Conservation (phyloP, 2,329 filamentous ascomycete genomes). For the Graphilbum sp. region DNA sequence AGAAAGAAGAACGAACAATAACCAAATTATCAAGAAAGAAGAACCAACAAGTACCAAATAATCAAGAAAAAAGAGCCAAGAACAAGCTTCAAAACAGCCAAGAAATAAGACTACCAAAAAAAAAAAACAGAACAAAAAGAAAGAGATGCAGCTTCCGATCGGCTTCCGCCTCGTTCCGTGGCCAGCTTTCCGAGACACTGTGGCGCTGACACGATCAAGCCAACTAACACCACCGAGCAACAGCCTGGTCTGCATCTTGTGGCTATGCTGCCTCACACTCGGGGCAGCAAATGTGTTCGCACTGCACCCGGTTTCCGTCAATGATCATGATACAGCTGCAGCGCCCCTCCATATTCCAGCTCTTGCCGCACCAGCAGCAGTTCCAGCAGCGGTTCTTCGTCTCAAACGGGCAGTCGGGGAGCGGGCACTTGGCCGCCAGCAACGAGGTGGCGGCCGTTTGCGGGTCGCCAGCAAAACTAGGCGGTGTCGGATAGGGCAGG, state of each 20-base stretch:
- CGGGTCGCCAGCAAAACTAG: constrained; percentile 20
- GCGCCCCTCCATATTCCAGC: constrained; percentile 31
- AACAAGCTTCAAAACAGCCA: too few relatives aligned
- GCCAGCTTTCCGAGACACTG: too few relatives aligned
- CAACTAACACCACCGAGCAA: too few relatives aligned
- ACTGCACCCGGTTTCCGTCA: constrained; percentile 29
- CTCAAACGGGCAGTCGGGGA: constrained; percentile 32
- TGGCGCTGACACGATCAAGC: too few relatives aligned
- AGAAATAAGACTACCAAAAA: too few relatives aligned
- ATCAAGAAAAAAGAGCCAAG: too few relatives aligned
- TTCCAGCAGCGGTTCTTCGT: constrained; percentile 32
- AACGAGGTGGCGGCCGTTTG: constrained; percentile 13
- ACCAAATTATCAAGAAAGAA: too few relatives aligned
- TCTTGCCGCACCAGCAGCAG: constrained; percentile 39
- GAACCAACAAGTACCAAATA: too few relatives aligned
- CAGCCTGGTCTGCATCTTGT: background rate
- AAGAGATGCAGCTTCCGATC: too few relatives aligned
- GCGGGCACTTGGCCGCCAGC: constrained; percentile 25
- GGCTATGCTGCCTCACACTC: constrained; percentile 25
- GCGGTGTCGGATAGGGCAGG: constrained; percentile 30
- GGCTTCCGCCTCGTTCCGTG: too few relatives aligned
- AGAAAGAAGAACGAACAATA: too few relatives aligned
- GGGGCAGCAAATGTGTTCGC: constrained; percentile 37
- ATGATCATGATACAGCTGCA: constrained; percentile 37
- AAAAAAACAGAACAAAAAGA: too few relatives aligned